Conservation (phyloP, 73 alveolate species). For the Tetrahymena elliotti region DNA sequence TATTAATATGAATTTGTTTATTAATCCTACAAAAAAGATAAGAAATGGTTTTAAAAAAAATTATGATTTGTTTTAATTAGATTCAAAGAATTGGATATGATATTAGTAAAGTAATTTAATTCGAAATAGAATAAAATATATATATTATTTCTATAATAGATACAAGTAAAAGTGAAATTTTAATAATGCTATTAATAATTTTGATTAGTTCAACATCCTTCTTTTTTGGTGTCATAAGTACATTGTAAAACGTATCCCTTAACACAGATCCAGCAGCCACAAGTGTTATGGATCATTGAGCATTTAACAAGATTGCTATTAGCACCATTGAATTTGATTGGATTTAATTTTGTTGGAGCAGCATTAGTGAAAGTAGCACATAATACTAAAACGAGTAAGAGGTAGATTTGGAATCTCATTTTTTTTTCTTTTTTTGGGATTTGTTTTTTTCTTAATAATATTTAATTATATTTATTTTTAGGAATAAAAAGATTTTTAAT, state of each 20-base stretch:
- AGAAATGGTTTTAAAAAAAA: too few relatives aligned
- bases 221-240: neutral
- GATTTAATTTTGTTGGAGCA: neutral
- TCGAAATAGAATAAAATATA: too few relatives aligned
- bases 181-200: too few relatives aligned
- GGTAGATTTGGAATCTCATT: neutral
- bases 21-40: too few relatives aligned
- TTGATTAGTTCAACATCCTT: neutral
- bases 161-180: neutral
- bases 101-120: too few relatives aligned
- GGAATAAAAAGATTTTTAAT: neutral
- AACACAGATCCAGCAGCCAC: neutral
- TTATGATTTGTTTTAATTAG: too few relatives aligned
- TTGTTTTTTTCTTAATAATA: neutral
- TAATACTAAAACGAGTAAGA: neutral
- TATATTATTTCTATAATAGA: too few relatives aligned
- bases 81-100: too few relatives aligned
- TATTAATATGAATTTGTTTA: too few relatives aligned
- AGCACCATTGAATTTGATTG: neutral
- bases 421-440: neutral
- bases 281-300: neutral
- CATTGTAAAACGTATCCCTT: neutral
- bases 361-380: neutral
- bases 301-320: neutral
- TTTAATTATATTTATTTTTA: too few relatives aligned